phyloP scores from a whole-genome alignment of 306 rosid genomes.

The Cucurbita maxima region DNA sequence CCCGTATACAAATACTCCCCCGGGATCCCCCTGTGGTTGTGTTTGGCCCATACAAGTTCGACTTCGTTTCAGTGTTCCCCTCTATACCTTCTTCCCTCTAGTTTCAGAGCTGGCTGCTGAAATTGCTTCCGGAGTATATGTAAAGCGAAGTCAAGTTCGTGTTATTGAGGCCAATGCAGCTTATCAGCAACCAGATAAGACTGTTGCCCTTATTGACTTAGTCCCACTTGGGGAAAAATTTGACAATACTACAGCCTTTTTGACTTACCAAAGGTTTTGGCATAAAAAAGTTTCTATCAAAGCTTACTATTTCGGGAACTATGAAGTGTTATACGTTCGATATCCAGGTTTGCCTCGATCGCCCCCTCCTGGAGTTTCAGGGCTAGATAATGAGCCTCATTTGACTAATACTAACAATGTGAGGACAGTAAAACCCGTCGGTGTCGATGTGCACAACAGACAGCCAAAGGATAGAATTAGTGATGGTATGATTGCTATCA shows the following conservation, averaged over 20 bases:
- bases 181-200: constrained; percentile 57
- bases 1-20: constrained; percentile 75
- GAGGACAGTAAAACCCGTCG: constrained; percentile 68
- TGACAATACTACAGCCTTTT: constrained; percentile 56
- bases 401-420: constrained; percentile 30
- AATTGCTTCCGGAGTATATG: constrained; percentile 41
- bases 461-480: constrained; percentile 44
- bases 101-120: constrained; percentile 72
- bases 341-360: constrained; percentile 91
- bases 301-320: constrained; percentile 66
- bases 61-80: constrained; percentile 52
- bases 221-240: constrained; percentile 62
- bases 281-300: constrained; percentile 54
- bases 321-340: constrained; percentile 72
- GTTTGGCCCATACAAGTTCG: constrained; percentile 82
- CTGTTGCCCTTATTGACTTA: constrained; percentile 55
- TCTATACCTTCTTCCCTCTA: constrained; percentile 77
- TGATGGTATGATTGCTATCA: constrained; percentile 38
- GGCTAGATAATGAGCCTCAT: constrained; percentile 54
- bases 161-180: constrained; percentile 81
- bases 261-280: constrained; percentile 74
- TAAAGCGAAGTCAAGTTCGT: constrained; percentile 76
- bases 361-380: constrained; percentile 53
- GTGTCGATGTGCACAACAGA: constrained; percentile 54
- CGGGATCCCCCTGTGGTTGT: constrained; percentile 83